Percentiles rank a stretch among this genome's conserved stretches.
Conservation (phyloP, 1,139 yeast species). For the Chernovozyma aurita region DNA sequence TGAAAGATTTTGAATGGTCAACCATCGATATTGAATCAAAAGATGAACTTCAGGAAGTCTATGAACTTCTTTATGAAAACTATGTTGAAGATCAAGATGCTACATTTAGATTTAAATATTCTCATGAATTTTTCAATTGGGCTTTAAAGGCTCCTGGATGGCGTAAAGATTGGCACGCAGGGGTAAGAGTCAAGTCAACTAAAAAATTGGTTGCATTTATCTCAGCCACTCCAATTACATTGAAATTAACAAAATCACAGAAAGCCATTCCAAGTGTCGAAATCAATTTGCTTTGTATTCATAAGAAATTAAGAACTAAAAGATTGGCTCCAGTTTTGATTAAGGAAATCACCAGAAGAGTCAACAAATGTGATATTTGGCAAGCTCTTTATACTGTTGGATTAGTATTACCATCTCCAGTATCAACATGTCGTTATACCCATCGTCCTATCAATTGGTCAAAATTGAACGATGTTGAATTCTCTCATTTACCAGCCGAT, state of each 20-base stretch:
- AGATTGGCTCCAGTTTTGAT: conserved; percentile 91
- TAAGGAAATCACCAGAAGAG: conserved; percentile 91
- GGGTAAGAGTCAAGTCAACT: conserved; percentile 78
- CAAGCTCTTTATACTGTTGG: conserved; percentile 97
- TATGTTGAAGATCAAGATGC: conserved; percentile 95
- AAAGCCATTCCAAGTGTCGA: conserved; percentile 65
- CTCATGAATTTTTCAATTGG: conserved; percentile 84
- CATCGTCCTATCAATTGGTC: conserved; percentile 95
- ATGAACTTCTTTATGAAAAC: conserved; percentile 75
- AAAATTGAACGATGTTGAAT: conserved; percentile 85
- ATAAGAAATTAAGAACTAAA: conserved; percentile 88
- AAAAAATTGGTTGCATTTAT: conserved; percentile 86
- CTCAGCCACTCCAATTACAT: conserved; percentile 78
- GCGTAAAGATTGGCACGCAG: conserved; percentile 85
- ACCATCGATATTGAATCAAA: conserved; percentile 63
- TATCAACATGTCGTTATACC: conserved; percentile 84
- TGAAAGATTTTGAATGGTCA: conserved; percentile 84
- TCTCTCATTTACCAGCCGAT: conserved; percentile 71
- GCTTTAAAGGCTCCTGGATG: conserved; percentile 95
- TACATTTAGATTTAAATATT: conserved; percentile 84
- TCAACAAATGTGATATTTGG: conserved; percentile 81
- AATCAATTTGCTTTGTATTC: conserved; percentile 90
- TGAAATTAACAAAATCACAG: conserved; percentile 55
- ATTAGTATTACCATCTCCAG: conserved; percentile 83
- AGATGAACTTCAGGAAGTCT: conserved; percentile 66